phyloP scores from a whole-genome alignment of 2,329 filamentous ascomycete species.

The Chaetomium strumarium region DNA sequence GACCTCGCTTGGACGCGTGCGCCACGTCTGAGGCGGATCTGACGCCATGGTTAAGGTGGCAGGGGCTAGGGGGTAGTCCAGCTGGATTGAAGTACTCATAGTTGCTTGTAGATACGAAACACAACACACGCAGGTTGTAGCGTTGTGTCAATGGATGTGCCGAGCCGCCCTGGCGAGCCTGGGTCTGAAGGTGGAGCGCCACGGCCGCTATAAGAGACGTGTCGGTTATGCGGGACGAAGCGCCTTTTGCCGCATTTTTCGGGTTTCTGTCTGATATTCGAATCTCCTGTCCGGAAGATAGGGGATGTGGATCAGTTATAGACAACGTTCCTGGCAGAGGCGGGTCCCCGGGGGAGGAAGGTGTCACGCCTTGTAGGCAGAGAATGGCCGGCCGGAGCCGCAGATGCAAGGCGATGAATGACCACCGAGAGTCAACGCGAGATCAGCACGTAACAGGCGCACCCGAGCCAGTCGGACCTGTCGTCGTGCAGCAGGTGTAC shows the following conservation, averaged over 20 bases:
- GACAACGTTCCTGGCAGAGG: conserved; percentile 20
- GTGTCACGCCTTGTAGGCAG: conserved; percentile 14
- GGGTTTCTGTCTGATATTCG: conserved; percentile 14
- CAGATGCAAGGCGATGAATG: conserved; percentile 24
- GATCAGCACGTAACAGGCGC: conserved; percentile 26
- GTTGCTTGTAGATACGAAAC: background rate
- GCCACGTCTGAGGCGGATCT: conserved; percentile 36
- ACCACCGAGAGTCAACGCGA: conserved; percentile 19
- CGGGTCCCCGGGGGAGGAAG: conserved; percentile 14
- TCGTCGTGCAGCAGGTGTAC: conserved; percentile 21
- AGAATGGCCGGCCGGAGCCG: conserved; percentile 18
- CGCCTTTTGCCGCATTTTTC: conserved; percentile 28
- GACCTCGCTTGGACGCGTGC: conserved; percentile 42
- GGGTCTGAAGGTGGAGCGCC: conserved; percentile 15
- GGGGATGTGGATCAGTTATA: conserved; percentile 25
- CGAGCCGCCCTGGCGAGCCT: conserved; percentile 13
- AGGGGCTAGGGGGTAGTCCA: conserved; percentile 23
- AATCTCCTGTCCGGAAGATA: conserved; percentile 14
- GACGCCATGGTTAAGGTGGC: conserved; percentile 37
- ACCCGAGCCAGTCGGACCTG: conserved; percentile 17
- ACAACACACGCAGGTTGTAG: background rate
- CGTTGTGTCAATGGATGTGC: background rate
- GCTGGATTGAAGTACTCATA: conserved; percentile 17
- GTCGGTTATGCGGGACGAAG: conserved; percentile 21
- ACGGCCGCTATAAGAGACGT: conserved; percentile 11